Conservation (phyloP, 345 rosid genomes). For the Aethionema arabicum region DNA sequence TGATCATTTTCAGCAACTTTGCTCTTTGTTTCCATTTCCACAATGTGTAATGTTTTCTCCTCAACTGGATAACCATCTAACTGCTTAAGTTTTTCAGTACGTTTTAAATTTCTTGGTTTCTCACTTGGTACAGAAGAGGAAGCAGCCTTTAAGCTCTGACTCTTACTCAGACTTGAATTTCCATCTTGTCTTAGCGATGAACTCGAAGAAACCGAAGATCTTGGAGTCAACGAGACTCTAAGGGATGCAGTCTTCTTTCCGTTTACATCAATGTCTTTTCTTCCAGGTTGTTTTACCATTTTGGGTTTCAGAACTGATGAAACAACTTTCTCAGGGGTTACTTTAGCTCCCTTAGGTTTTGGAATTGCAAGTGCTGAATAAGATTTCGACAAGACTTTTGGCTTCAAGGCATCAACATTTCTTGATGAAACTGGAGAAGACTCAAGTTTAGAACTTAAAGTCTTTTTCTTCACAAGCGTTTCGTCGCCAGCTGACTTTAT, state of each 20-base stretch:
- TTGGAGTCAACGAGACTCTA: constrained; percentile 39
- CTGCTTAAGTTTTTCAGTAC: constrained; percentile 35
- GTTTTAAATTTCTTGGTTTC: constrained; percentile 27
- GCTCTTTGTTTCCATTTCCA: constrained; percentile 51
- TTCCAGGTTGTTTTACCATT: constrained; percentile 16
- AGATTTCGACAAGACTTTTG: constrained; percentile 35
- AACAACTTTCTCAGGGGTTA: constrained; percentile 10
- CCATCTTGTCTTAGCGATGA: constrained; percentile 37
- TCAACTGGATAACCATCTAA: constrained; percentile 37
- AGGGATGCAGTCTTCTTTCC: constrained; percentile 31
- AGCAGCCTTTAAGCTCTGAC: constrained; percentile 41
- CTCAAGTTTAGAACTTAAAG: constrained; percentile 22
- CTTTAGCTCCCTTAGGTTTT: constrained; percentile 23
- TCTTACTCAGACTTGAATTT: constrained; percentile 45
- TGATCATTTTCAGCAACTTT: constrained; percentile 38
- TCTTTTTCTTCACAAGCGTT: constrained; percentile 33
- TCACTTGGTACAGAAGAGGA: constrained; percentile 42
- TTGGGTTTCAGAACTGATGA: constrained; percentile 19
- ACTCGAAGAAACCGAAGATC: constrained; percentile 41
- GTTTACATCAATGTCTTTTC: constrained; percentile 35
- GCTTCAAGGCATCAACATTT: constrained; percentile 28
- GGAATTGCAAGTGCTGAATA: constrained; percentile 20
- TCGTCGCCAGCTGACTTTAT: constrained; percentile 24
- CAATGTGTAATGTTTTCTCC: constrained; percentile 70
- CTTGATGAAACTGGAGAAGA: constrained; percentile 33